These are phyloP conservation scores for Mucor circinelloides DNA, from an alignment of 371 early-diverging fungal species.

Conservation along the genomic window DNA sequence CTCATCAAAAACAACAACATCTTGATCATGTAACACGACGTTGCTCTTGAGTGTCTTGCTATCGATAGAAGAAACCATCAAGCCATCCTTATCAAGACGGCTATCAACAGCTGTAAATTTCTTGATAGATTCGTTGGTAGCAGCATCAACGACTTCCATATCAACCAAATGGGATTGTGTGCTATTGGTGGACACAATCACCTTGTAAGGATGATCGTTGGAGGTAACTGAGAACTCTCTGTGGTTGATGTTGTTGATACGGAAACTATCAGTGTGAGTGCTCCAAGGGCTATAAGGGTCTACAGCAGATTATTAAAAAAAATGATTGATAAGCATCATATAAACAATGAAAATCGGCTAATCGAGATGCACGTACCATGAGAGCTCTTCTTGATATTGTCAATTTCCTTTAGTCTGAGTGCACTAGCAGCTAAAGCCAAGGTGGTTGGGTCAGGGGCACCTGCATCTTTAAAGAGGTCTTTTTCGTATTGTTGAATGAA, in stretches of 20 bases:
- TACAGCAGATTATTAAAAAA: not conserved
- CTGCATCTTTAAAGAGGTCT: conserved; percentile 64
- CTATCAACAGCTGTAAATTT: conserved; percentile 31
- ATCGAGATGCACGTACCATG: conserved; percentile 20
- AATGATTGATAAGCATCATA: not conserved
- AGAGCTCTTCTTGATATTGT: conserved; percentile 29
- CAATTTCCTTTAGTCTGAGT: conserved; percentile 56
- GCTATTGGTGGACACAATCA: conserved; percentile 24
- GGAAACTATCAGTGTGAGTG: conserved; percentile 51
- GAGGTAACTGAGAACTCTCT: conserved; percentile 38
- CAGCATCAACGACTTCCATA: conserved; percentile 29
- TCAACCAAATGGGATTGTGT: conserved; percentile 27
- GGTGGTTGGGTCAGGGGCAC: conserved; percentile 54
- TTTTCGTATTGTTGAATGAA: conserved; percentile 83
- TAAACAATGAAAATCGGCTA: not conserved
- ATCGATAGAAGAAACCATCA: conserved; percentile 61
- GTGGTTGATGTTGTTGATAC: conserved; percentile 56
- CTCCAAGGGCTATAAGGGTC: conserved; percentile 64
- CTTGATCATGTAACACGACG: conserved; percentile 61
- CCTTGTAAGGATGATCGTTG: conserved; percentile 33
- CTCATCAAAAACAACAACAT: conserved; percentile 70
- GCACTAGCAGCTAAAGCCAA: conserved; percentile 78
- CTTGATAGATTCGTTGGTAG: conserved; percentile 28
- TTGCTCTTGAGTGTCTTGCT: conserved; percentile 58
- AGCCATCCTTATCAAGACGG: conserved; percentile 43